These are phyloP conservation scores for Nymphaea thermarum DNA, from an alignment of 164 flowering plant species.

Conservation along the genomic window DNA sequence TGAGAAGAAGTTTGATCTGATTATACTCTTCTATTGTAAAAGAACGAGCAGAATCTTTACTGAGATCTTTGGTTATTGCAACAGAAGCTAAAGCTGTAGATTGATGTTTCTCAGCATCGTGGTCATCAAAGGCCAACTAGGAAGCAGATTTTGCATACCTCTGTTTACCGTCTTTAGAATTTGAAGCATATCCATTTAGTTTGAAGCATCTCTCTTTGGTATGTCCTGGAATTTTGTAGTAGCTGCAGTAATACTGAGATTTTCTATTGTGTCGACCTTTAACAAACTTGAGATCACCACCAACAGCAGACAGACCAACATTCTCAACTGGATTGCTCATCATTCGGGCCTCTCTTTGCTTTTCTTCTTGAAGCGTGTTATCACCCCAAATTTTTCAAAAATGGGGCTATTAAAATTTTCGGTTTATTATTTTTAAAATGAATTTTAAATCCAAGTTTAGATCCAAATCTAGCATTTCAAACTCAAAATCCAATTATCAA, in stretches of 20 bases:
- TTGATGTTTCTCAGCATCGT: not conserved
- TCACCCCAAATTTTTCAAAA: no score
- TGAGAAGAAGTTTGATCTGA: not conserved
- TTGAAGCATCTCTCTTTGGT: not conserved
- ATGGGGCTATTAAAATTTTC: no score
- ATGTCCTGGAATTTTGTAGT: not conserved
- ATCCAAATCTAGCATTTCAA: no score
- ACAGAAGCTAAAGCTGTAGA: no score
- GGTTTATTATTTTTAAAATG: no score
- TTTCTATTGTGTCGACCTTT: not conserved
- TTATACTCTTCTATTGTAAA: not conserved
- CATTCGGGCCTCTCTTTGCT: not conserved
- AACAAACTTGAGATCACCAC: not conserved
- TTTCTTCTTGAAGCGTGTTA: not conserved
- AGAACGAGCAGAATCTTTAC: not conserved
- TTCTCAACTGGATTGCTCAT: not conserved
- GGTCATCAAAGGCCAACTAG: not conserved
- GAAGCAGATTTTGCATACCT: not conserved
- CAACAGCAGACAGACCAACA: not conserved
- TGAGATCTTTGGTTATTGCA: not conserved
- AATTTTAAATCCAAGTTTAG: no score
- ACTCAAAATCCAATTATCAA: no score
- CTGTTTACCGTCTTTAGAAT: not conserved
- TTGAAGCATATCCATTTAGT: not conserved
- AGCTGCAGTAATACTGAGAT: not conserved